Evolutionary conservation across 2,329 filamentous ascomycete species (phyloP), one percentile per base, ranked within the genome.

Genomic region (Pyrenophora graminea): DNA sequence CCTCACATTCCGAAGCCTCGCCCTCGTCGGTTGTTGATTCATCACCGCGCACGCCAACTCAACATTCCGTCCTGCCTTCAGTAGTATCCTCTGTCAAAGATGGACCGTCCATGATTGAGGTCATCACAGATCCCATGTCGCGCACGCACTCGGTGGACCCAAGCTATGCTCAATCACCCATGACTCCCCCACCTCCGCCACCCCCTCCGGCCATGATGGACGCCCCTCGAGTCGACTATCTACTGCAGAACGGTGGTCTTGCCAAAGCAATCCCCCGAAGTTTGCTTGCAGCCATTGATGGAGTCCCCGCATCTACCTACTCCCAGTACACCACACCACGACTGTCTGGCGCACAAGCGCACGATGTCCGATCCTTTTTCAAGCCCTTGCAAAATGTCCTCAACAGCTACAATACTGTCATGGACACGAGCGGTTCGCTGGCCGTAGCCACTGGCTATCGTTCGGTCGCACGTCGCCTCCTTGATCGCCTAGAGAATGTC

Each of bases 391-490:
- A 89, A 70, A 87, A 85, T 57, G 80, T 97, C 2, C 80, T 99
- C 18, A 89, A 96, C 60, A 89, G 96, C 66, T 97, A 96, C 69
- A 84, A 88, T 57, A 82, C 84, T 3, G 92, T 99, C 3, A 81
- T 97, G 56, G 79, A 82, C 36, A 91, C 88, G 56, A 90, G 89
- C 62, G 94, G 94, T 3, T 97, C 93, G 0, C 78, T 99, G 4
- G 94, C 94, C 2, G 94, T 97, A 1, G 94, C 94, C 13, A 97
- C 93, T 0, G 94, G 94, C 5, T 96, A 97, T 72, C 86, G 90
- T 46, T 97, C 93, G 0, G 89, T 97, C n/a, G 94, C 94, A 3
- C 86, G 94, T 4, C 85, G 92, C 44, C 77, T 97, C 19, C 82
- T 97, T 4, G 93, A 99, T 74, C 85, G 94, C 32, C 80, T 99